Evolutionary conservation across 106 monocot species (phyloP).

Genomic region (Xerophyta viscosa): DNA sequence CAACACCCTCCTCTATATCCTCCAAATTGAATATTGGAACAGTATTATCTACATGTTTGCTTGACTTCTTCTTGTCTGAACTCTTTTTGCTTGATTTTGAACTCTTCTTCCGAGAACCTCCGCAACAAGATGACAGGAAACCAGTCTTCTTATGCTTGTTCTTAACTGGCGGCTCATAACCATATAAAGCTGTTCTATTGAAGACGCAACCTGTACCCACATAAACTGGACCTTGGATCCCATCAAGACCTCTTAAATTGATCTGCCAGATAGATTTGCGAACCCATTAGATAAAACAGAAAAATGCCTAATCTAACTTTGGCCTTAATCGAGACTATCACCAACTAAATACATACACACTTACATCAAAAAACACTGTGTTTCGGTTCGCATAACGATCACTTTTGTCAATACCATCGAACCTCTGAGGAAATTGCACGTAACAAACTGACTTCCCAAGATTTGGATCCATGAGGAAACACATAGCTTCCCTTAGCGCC

Average conservation of each 20-base stretch:
- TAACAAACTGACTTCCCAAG: constrained; percentile 38
- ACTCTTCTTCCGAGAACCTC: constrained; percentile 31
- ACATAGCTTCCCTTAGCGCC: constrained; percentile 44
- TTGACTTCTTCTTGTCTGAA: constrained; percentile 31
- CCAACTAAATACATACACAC: not conserved
- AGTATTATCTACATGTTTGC: constrained; percentile 25
- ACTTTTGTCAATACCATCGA: constrained; percentile 40
- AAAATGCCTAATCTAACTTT: too few species aligned
- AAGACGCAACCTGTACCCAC: constrained; percentile 47
- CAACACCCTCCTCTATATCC: constrained; percentile 45
- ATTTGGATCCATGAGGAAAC: constrained; percentile 43
- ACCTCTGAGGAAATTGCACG: constrained; percentile 46
- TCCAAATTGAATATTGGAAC: constrained; percentile 34
- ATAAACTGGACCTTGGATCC: constrained; percentile 45
- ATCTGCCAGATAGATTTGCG: constrained; percentile 20
- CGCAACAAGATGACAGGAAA: constrained; percentile 27
- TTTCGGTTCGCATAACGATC: constrained; percentile 43
- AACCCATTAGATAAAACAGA: not conserved
- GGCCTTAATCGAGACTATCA: too few species aligned
- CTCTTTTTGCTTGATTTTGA: constrained; percentile 24
- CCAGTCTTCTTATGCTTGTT: constrained; percentile 14
- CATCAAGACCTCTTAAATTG: constrained; percentile 41
- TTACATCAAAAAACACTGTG: constrained; percentile 39
- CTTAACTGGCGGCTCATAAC: constrained; percentile 40
- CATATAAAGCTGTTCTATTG: constrained; percentile 43